phyloP scores from a whole-genome alignment of 495 filamentous ascomycete genomes.

The Melanomma pulvis-pyrius region DNA sequence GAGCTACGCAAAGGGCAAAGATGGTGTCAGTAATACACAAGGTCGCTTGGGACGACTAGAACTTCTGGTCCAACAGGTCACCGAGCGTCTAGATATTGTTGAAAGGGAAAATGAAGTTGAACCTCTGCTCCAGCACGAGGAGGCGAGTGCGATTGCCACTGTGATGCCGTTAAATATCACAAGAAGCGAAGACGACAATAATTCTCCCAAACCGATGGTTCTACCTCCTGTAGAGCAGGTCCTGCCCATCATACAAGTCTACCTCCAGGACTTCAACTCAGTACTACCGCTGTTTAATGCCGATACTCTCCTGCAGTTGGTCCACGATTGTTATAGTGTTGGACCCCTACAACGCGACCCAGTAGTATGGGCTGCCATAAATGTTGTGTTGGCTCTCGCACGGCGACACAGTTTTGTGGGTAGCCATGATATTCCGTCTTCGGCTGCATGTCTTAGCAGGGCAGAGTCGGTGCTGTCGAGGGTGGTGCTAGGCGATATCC shows the following conservation, averaged over 20 bases:
- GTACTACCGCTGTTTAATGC: constrained; percentile 23
- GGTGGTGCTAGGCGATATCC: constrained; percentile 14
- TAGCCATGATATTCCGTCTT: neutral
- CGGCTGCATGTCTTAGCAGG: constrained; percentile 14
- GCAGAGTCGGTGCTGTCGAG: constrained; percentile 19
- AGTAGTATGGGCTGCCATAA: constrained; percentile 27
- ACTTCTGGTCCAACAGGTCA: constrained; percentile 14
- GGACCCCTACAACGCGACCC: constrained; percentile 14
- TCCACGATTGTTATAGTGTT: constrained; percentile 15
- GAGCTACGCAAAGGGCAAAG: constrained; percentile 10
- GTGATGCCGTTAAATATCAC: constrained; percentile 1
- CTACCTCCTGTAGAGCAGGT: constrained; percentile 25
- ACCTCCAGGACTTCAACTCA: constrained; percentile 18
- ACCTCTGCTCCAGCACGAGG: neutral
- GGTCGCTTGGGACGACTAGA: constrained; percentile 12
- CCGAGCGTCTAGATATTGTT: constrained; percentile 5
- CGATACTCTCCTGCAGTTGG: constrained; percentile 17
- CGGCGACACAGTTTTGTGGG: constrained; percentile 4
- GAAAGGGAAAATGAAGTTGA: constrained; percentile 1
- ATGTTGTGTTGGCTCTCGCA: constrained; percentile 26
- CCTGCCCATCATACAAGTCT: constrained; percentile 14
- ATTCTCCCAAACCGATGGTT: constrained; percentile 3
- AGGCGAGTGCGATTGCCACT: neutral
- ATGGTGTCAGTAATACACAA: constrained; percentile 1
- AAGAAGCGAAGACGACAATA: neutral